Conservation (phyloP, 2,329 filamentous ascomycete genomes). For the Diatrype stigma region DNA sequence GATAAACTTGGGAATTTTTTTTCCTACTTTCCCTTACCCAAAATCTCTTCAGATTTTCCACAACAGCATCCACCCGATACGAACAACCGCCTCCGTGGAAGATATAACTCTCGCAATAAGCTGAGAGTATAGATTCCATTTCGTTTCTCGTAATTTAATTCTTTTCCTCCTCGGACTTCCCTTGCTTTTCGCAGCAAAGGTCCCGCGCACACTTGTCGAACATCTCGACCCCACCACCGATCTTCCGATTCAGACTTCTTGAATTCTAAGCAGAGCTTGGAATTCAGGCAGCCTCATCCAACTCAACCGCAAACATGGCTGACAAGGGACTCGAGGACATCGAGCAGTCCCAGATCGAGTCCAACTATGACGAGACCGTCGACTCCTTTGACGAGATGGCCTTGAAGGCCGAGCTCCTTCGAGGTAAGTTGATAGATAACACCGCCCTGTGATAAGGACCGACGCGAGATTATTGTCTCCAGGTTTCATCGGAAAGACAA, state of each 20-base stretch:
- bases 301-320: slow-evolving; percentile 88
- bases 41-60: slow-evolving; percentile 3
- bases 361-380: slow-evolving; percentile 99
- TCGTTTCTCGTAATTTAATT: slow-evolving; percentile 19
- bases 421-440: slow-evolving; percentile 54
- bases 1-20: slow-evolving; percentile 27
- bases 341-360: slow-evolving; percentile 84
- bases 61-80: slow-evolving; percentile 13
- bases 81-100: slow-evolving; percentile 13
- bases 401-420: slow-evolving; percentile 94
- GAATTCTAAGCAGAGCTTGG: slow-evolving; percentile 78
- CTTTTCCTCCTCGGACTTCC: slow-evolving; percentile 18
- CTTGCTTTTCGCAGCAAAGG: slow-evolving; percentile 19
- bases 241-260: slow-evolving; percentile 37
- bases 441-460: slow-evolving; percentile 7
- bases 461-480: too few species aligned
- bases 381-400: slow-evolving; percentile 99
- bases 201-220: slow-evolving; percentile 19
- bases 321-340: slow-evolving; percentile 94
- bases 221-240: slow-evolving; percentile 33
- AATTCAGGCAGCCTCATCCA: slow-evolving; percentile 59
- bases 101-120: slow-evolving; percentile 18
- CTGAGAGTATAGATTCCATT: slow-evolving; percentile 24
- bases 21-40: slow-evolving; percentile 12
- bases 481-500: neutral